phyloP scores from a whole-genome alignment of 352 stramenopile species.

The Phytophthora litchii region DNA sequence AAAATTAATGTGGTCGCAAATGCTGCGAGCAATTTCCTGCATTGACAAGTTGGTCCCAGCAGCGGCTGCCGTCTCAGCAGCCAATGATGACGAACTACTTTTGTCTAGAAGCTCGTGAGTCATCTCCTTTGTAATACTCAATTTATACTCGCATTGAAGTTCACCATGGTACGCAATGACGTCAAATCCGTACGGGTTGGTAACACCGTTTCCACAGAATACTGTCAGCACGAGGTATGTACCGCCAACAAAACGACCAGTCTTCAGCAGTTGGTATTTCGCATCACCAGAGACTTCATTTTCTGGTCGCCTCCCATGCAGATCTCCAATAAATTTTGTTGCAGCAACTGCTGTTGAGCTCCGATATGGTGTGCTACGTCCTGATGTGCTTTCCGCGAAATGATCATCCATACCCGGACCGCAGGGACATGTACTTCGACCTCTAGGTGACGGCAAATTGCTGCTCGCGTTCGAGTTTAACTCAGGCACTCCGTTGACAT shows the following conservation, averaged over 20 bases:
- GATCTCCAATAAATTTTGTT: slow-evolving; percentile 45
- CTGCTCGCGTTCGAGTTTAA: slow-evolving; percentile 8
- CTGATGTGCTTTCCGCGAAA: slow-evolving; percentile 10
- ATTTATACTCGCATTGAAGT: slow-evolving; percentile 49
- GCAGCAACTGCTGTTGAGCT: slow-evolving; percentile 18
- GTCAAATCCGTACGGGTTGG: slow-evolving; percentile 77
- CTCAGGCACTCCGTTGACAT: not conserved
- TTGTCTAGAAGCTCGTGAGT: slow-evolving; percentile 65
- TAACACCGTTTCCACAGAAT: slow-evolving; percentile 65
- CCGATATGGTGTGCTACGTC: slow-evolving; percentile 2
- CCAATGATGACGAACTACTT: slow-evolving; percentile 57
- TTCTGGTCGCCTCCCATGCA: slow-evolving; percentile 29
- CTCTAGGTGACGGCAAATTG: slow-evolving; percentile 3
- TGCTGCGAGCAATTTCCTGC: slow-evolving; percentile 64
- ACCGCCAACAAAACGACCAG: slow-evolving; percentile 65
- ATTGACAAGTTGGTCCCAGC: slow-evolving; percentile 76
- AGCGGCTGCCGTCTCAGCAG: slow-evolving; percentile 59
- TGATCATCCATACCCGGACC: slow-evolving; percentile 2
- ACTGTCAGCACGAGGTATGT: slow-evolving; percentile 73
- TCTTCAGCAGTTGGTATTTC: slow-evolving; percentile 71
- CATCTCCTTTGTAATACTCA: slow-evolving; percentile 67
- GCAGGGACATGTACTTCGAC: slow-evolving; percentile 11
- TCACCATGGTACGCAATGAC: slow-evolving; percentile 60
- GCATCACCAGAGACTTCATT: slow-evolving; percentile 27
- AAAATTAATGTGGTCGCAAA: slow-evolving; percentile 69